Base-by-base conservation (phyloP, 352 stramenopile species). In the Lagenidium sp. region DNA sequence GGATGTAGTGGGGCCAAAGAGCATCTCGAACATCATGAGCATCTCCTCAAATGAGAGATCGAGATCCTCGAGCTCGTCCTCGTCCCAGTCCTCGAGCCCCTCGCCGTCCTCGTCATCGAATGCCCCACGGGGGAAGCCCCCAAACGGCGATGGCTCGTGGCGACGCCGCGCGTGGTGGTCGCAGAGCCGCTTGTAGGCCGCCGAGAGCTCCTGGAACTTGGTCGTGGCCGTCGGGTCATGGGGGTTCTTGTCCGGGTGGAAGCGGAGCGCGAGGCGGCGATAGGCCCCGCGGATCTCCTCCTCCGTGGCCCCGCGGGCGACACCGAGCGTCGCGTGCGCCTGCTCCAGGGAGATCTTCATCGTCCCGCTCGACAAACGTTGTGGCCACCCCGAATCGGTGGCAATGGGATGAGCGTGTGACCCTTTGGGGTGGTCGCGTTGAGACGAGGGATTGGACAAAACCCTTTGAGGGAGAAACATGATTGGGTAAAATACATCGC, bases 11-110 rank as follows among this genome's bases (percentile, higher is more conserved):
- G 36, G 39, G 0, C 62, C 62, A 53, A 85, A 85, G 51, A 85
- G 50, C 67, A 85, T 78, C 44, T 85, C 56, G 25, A 85, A 85
- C 73, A 85, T 82, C 50, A 71, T 68, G 28, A 85, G 67, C 73
- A 85, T 85, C 36, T 83, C 70, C 5, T 83, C 69, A 31, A 82
- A 67, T 20, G 72, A 75, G 29, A 66, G 53, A 36, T 69, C 54
- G 20, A 74, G 44, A 24, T 68, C 59, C 23, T 65, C 56, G n/a
- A 60, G 30, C 38, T 66, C 53, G 3, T 49, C 41, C 10, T 41
- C 35, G 26, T 48, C 39, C 4, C 55, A 39, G 6, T 22, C 28
- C 4, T 44, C 36, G 13, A 8, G 8, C 8, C 35, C 36, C 13
- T 52, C 28, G 22, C 25, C 36, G 18, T 60, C 29, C 10, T 47